These are phyloP conservation scores for Ampelomyces quisqualis DNA, from an alignment of 2,329 filamentous ascomycete species.

Conservation along the genomic window DNA sequence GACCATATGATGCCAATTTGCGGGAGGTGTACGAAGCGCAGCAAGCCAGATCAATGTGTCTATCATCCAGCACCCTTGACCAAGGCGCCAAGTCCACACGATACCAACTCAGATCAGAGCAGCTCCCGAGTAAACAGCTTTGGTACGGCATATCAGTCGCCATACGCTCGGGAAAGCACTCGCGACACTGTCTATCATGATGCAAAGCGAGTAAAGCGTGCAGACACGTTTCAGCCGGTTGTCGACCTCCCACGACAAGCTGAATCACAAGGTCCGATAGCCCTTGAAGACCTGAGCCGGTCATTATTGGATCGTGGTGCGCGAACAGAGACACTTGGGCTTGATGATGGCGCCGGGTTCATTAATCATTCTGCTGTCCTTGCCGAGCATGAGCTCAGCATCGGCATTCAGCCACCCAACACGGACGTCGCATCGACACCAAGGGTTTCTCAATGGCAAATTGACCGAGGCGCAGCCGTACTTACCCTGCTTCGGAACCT, in stretches of 20 bases:
- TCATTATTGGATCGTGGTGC: slow-evolving; percentile 14
- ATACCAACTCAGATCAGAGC: slow-evolving; percentile 8
- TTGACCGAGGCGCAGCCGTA: slow-evolving; percentile 31
- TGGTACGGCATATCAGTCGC: slow-evolving; percentile 3
- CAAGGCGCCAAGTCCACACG: slow-evolving; percentile 22
- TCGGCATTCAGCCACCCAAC: slow-evolving; percentile 23
- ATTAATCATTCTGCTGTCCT: slow-evolving; percentile 31
- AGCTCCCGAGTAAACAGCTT: slow-evolving; percentile 11
- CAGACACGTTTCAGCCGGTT: neutral
- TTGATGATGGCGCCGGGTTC: slow-evolving; percentile 20
- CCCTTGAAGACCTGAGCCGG: slow-evolving; percentile 17
- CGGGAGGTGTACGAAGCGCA: slow-evolving; percentile 32
- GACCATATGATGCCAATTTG: slow-evolving; percentile 42
- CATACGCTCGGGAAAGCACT: neutral
- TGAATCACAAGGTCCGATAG: slow-evolving; percentile 10
- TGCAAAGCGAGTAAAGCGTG: slow-evolving; percentile 1
- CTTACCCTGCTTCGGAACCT: slow-evolving; percentile 32
- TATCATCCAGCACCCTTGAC: slow-evolving; percentile 43
- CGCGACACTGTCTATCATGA: neutral
- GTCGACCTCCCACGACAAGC: neutral
- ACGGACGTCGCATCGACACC: neutral
- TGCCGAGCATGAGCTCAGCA: slow-evolving; percentile 29
- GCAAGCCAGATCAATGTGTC: slow-evolving; percentile 33
- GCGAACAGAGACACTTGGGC: slow-evolving; percentile 9
- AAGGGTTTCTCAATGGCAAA: slow-evolving; percentile 20